Evolutionary conservation across 2,329 filamentous ascomycete genomes (phyloP).

Genomic region (Pseudogymnoascus sp.): DNA sequence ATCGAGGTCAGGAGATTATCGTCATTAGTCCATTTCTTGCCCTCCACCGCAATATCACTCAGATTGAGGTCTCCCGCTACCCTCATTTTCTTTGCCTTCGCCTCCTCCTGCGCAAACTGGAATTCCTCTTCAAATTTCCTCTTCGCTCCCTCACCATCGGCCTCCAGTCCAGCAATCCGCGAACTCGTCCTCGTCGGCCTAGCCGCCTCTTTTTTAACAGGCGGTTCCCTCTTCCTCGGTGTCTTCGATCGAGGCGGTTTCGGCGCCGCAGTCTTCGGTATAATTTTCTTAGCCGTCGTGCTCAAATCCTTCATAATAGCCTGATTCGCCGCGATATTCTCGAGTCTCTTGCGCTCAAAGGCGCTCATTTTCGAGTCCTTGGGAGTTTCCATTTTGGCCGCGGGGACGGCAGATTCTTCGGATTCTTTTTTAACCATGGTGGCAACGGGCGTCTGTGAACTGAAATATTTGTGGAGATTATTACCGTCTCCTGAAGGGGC

Average conservation of each 20-base stretch:
- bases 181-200: constrained; percentile 52
- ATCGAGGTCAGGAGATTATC: constrained; percentile 60
- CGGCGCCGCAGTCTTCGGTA: constrained; percentile 46
- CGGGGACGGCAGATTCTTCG: constrained; percentile 21
- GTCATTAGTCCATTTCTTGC: constrained; percentile 65
- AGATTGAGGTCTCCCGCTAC: constrained; percentile 64
- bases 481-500: background rate
- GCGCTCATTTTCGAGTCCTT: constrained; percentile 59
- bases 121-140: constrained; percentile 61
- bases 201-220: constrained; percentile 40
- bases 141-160: constrained; percentile 54
- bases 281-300: constrained; percentile 60
- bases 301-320: constrained; percentile 73
- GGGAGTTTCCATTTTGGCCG: constrained; percentile 37
- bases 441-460: background rate
- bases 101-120: constrained; percentile 47
- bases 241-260: constrained; percentile 36
- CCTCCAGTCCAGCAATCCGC: constrained; percentile 48
- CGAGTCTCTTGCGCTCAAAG: constrained; percentile 76
- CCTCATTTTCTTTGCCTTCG: constrained; percentile 54
- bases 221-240: constrained; percentile 32
- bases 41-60: constrained; percentile 70
- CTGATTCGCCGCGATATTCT: constrained; percentile 82
- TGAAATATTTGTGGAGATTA: background rate
- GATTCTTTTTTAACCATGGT: background rate